Base-by-base conservation (phyloP, 257 asterid genomes). In the Salvia splendens region DNA sequence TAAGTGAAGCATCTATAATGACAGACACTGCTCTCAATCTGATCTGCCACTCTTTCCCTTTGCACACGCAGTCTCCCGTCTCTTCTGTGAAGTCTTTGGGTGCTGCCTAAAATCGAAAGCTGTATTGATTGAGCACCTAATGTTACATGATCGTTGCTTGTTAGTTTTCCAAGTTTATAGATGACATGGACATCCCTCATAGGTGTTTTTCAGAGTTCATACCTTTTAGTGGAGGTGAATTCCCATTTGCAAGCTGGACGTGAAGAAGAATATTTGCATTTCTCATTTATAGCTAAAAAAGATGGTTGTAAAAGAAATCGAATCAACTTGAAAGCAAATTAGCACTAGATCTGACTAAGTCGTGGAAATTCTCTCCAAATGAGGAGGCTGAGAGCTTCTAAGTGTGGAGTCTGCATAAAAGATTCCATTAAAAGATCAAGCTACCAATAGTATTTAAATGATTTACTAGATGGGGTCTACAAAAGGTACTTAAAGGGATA, bases 31-130 rank as follows among this genome's bases (percentile, higher is more conserved):
- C 2, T 12, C 17, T 16, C 4, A 4, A 11, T 16, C 12, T 45
- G 51, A 8, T 47, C 49, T 38, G 20, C n/a, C 32, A 51, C 35
- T 40, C 57, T 55, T 36, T 65, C 42, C 40, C 49, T 30, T 61
- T 49, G 38, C 64, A 53, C 41, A n/a, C 65, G 68, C 82, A 73
- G 79, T 46, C 75, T 17, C 33, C 71, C 9, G 49, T 48, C 74
- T 12, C 40, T 71, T n/a, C 40, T 11, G 3, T 65, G 70, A 71
- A 45, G 47, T 42, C 55, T 58, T 28, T 10, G 43, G 10, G 46
- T n/a, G 62, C 12, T 12, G 8, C 57, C 15, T 5, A 30, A 36
- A 61, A 41, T 32, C 20, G 70, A 42, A 40, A 38, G 48, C 14
- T 12, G 59, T 57, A 32, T 12, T 24, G 35, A 42, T 9, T 40